These are phyloP conservation scores for Botrytis sinoallii DNA, from an alignment of 2,329 filamentous ascomycete species.

Conservation along the genomic window DNA sequence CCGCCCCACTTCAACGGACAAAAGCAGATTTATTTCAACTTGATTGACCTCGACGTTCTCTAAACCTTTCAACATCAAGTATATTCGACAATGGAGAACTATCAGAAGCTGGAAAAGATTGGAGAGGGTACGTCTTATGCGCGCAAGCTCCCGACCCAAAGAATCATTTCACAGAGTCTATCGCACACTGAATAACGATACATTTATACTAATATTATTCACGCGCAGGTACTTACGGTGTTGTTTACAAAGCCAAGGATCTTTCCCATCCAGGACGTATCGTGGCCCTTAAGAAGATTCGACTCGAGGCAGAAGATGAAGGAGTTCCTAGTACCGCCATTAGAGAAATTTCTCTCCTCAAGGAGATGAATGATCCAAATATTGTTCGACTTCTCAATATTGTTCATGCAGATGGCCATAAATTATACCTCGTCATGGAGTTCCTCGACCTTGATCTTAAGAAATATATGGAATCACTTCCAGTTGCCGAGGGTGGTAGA, in stretches of 20 bases:
- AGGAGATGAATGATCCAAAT: constrained; percentile 90
- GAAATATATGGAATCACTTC: constrained; percentile 93
- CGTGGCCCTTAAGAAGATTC: constrained; percentile 92
- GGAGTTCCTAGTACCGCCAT: constrained; percentile 91
- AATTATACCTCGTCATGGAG: constrained; percentile 90
- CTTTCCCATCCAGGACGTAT: constrained; percentile 78
- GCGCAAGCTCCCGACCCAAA: not conserved
- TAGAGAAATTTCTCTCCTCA: constrained; percentile 88
- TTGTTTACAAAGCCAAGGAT: constrained; percentile 92
- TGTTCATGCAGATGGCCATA: constrained; percentile 90
- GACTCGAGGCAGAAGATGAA: constrained; percentile 91
- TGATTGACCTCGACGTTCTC: constrained; percentile 32
- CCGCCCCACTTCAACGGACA: constrained; percentile 23
- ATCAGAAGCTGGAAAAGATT: constrained; percentile 95
- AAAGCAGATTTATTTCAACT: constrained; percentile 31
- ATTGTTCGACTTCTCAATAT: constrained; percentile 88
- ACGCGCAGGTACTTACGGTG: constrained; percentile 78
- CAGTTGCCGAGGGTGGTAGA: constrained; percentile 77
- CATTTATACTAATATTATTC: constrained; percentile 25
- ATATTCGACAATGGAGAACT: constrained; percentile 69
- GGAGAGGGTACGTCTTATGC: constrained; percentile 70
- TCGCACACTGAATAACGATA: constrained; percentile 10
- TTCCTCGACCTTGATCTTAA: constrained; percentile 90
- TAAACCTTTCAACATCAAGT: constrained; percentile 24
- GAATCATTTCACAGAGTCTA: not conserved